These are phyloP conservation scores for Irpex rosettiformis DNA, from an alignment of 1,284 basidiomycete genomes.

Conservation along the genomic window DNA sequence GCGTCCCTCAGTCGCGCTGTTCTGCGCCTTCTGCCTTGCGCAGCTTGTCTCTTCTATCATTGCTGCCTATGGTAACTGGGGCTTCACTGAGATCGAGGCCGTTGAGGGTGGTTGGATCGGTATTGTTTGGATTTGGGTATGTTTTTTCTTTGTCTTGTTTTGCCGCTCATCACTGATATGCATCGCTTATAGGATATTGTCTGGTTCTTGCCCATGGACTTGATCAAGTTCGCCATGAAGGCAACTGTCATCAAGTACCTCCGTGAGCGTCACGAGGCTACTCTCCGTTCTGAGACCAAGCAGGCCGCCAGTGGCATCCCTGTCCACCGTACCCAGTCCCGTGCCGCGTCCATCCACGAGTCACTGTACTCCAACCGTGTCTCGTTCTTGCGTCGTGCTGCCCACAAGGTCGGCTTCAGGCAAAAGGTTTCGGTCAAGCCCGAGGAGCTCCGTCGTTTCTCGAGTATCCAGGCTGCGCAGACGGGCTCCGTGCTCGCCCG, in stretches of 20 bases:
- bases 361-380: slow-evolving; percentile 93
- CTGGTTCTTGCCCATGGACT: slow-evolving; percentile 94
- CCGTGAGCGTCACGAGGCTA: slow-evolving; percentile 62
- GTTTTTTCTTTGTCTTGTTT: slow-evolving; percentile 24
- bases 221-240: slow-evolving; percentile 96
- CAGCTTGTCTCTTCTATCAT: slow-evolving; percentile 96
- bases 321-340: slow-evolving; percentile 84
- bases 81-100: slow-evolving; percentile 76
- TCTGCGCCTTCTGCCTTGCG: slow-evolving; percentile 89
- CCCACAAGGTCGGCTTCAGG: slow-evolving; percentile 82
- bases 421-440: slow-evolving; percentile 78
- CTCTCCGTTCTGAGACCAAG: slow-evolving; percentile 40
- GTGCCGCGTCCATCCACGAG: slow-evolving; percentile 89
- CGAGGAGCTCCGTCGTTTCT: slow-evolving; percentile 81
- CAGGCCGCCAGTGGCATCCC: slow-evolving; percentile 60
- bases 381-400: slow-evolving; percentile 83
- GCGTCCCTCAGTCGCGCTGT: slow-evolving; percentile 86
- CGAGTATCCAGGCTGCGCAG: slow-evolving; percentile 78
- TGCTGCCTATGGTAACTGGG: slow-evolving; percentile 89
- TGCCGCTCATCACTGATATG: not conserved
- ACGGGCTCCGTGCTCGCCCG: slow-evolving; percentile 75
- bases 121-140: slow-evolving; percentile 93
- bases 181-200: slow-evolving; percentile 67
- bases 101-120: slow-evolving; percentile 95
- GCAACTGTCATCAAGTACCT: slow-evolving; percentile 85